Percentiles rank a stretch among this genome's conserved stretches.
phyloP scores from a whole-genome alignment of 345 rosid species.

The Salix exigua region DNA sequence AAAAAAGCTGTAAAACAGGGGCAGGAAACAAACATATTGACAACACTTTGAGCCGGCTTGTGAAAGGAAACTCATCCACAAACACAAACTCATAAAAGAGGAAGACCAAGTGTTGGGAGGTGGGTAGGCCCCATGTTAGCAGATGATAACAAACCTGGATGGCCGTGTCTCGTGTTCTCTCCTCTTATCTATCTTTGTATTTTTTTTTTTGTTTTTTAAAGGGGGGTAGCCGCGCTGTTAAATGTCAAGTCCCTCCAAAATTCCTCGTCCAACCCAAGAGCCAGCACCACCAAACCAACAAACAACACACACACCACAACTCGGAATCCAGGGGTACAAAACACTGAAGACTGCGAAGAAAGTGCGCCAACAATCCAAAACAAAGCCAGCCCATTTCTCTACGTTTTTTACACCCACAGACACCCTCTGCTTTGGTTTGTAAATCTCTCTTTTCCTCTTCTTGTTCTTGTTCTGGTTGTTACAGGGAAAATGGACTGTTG shows the following conservation, averaged over 20 bases:
- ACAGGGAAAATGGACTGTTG: conserved; percentile 55
- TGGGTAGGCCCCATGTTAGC: conserved; percentile 17
- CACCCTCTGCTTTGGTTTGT: neutral
- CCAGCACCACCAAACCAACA: conserved; percentile 29
- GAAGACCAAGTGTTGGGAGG: conserved; percentile 13
- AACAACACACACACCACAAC: conserved; percentile 13
- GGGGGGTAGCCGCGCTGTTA: neutral
- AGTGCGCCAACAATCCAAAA: neutral
- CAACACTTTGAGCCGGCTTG: conserved; percentile 18
- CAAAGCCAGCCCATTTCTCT: conserved; percentile 6
- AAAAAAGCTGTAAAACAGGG: neutral
- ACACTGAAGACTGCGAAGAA: neutral
- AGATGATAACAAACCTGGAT: neutral
- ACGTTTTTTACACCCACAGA: neutral
- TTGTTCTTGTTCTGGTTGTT: neutral
- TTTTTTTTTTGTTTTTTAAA: neutral
- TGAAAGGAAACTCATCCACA: neutral
- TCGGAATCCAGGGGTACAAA: conserved; percentile 10
- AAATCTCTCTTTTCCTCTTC: neutral
- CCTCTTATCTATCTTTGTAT: neutral
- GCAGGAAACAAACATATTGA: neutral
- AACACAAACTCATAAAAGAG: neutral
- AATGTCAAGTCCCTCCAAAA: conserved; percentile 31
- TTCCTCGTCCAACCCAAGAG: conserved; percentile 49
- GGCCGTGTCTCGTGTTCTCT: conserved; percentile 2